phyloP scores from a whole-genome alignment of 2,329 filamentous ascomycete genomes.

The Gaeumannomyces sp. region DNA sequence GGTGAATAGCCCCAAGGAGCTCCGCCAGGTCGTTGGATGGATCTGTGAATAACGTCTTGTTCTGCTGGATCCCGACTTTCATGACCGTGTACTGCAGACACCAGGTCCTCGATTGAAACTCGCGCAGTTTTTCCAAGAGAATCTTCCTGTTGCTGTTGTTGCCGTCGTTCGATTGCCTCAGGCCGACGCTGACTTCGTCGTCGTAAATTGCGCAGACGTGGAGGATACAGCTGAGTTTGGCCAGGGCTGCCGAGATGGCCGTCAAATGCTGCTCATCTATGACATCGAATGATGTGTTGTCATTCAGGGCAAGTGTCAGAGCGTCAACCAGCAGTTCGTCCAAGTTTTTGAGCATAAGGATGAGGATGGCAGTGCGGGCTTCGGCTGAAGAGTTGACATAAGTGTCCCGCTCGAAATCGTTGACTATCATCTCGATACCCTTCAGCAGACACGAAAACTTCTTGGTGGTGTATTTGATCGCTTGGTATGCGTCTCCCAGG shows the following conservation, averaged over 20 bases:
- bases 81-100: slow-evolving; percentile 77
- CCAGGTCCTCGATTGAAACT: slow-evolving; percentile 86
- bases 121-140: slow-evolving; percentile 62
- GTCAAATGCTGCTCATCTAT: slow-evolving; percentile 74
- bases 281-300: slow-evolving; percentile 70
- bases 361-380: slow-evolving; percentile 59
- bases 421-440: slow-evolving; percentile 76
- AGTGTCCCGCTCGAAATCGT: slow-evolving; percentile 55
- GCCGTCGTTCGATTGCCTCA: slow-evolving; percentile 36
- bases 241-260: slow-evolving; percentile 65
- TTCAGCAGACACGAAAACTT: slow-evolving; percentile 81
- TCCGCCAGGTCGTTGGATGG: slow-evolving; percentile 70
- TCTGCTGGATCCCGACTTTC: slow-evolving; percentile 66
- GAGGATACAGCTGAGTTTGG: slow-evolving; percentile 65
- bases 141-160: slow-evolving; percentile 3
- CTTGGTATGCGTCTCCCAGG: slow-evolving; percentile 80
- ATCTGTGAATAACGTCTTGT: slow-evolving; percentile 55
- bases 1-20: slow-evolving; percentile 75
- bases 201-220: slow-evolving; percentile 78
- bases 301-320: slow-evolving; percentile 61
- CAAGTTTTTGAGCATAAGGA: slow-evolving; percentile 72
- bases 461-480: slow-evolving; percentile 80
- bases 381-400: slow-evolving; percentile 52
- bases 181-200: slow-evolving; percentile 76
- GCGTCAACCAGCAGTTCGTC: slow-evolving; percentile 70